Evolutionary conservation across 306 rosid genomes (phyloP).

Genomic region (Begonia fuchsioides): DNA sequence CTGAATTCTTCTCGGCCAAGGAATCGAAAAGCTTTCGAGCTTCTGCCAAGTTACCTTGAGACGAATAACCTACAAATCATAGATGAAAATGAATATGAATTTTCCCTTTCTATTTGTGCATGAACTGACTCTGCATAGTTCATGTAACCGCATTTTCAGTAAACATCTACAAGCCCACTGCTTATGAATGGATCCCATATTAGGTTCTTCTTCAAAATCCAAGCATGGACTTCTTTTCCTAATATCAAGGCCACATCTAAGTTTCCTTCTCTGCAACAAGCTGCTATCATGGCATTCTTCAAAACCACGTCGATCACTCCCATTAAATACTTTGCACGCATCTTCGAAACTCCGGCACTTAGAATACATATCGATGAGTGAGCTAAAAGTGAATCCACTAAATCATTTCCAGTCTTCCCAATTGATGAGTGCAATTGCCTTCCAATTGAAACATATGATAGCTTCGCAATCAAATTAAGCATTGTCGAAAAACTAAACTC

Average conservation of each 20-base stretch:
- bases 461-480: slow-evolving; percentile 51
- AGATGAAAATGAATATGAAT: slow-evolving; percentile 38
- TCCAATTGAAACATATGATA: slow-evolving; percentile 27
- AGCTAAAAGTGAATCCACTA: slow-evolving; percentile 39
- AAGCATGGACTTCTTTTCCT: slow-evolving; percentile 54
- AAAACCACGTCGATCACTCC: slow-evolving; percentile 38
- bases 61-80: slow-evolving; percentile 45
- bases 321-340: slow-evolving; percentile 24
- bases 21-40: slow-evolving; percentile 53
- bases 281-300: slow-evolving; percentile 68
- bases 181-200: slow-evolving; percentile 41
- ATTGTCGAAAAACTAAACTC: slow-evolving; percentile 47
- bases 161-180: slow-evolving; percentile 58
- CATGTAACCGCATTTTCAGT: slow-evolving; percentile 54
- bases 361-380: slow-evolving; percentile 66
- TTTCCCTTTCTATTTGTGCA: slow-evolving; percentile 14
- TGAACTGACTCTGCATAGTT: slow-evolving; percentile 41
- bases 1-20: slow-evolving; percentile 29
- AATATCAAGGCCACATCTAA: slow-evolving; percentile 42
- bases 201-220: slow-evolving; percentile 37
- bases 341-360: slow-evolving; percentile 53
- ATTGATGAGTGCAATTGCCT: slow-evolving; percentile 63
- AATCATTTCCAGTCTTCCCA: slow-evolving; percentile 51
- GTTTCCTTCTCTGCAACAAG: slow-evolving; percentile 62
- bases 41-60: slow-evolving; percentile 49